A percentile compares a stretch with the other conserved stretches of the same genome.
Conservation (phyloP, 2,329 filamentous ascomycete genomes). For the Sporothrix phasma region DNA sequence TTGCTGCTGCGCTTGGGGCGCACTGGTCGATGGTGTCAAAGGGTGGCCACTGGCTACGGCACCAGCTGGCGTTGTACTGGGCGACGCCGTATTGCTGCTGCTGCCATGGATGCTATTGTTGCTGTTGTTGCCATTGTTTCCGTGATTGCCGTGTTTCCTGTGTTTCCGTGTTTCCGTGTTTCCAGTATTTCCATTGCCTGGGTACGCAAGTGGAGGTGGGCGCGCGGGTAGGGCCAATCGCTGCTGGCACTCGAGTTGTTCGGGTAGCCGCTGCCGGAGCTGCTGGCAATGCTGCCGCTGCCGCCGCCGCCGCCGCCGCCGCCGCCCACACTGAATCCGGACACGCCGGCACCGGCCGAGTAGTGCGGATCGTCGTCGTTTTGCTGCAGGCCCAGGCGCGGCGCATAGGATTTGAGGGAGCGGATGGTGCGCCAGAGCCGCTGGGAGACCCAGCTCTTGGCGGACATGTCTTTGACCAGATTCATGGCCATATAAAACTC, state of each 20-base stretch:
- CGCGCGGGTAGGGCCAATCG: no score
- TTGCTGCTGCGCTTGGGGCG: background rate
- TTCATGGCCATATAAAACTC: constrained; percentile 74
- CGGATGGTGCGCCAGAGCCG: constrained; percentile 64
- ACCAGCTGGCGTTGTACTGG: background rate
- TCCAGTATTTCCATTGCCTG: no score
- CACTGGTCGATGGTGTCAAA: background rate
- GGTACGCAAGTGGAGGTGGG: no score
- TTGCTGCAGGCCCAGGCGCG: constrained; percentile 53
- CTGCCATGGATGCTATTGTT: constrained; percentile 9
- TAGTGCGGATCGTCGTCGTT: constrained; percentile 43
- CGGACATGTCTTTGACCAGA: constrained; percentile 61
- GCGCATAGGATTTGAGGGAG: constrained; percentile 61
- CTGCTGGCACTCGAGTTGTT: no score
- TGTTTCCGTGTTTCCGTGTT: no score
- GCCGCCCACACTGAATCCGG: background rate
- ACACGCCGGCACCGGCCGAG: constrained; percentile 33
- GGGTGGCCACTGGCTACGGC: background rate
- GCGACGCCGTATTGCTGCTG: background rate
- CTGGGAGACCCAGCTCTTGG: constrained; percentile 61
- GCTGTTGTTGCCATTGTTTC: background rate
- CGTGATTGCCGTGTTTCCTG: no score
- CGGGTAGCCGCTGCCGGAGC: background rate
- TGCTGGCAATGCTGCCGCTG: background rate
- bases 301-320: background rate